Conservation (phyloP, 495 filamentous ascomycete species). For the Penicillium robsamsonii region DNA sequence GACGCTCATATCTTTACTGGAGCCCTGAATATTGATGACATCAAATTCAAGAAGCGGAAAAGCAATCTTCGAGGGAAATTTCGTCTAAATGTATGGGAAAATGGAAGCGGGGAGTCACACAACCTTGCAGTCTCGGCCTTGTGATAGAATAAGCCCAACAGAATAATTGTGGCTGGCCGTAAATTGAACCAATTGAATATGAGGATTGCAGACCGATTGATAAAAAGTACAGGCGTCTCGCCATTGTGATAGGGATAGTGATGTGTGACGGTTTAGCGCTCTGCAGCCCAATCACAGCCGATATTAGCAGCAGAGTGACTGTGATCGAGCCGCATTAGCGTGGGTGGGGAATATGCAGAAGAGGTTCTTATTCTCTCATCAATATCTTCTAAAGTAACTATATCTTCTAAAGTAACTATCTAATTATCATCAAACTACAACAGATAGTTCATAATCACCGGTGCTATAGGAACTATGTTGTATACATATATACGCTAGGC, state of each 20-base stretch:
- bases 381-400: neutral
- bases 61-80: slow-evolving; percentile 10
- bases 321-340: slow-evolving; percentile 34
- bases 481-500: neutral
- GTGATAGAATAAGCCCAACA: slow-evolving; percentile 18
- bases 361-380: neutral
- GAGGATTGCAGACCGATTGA: neutral
- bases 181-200: slow-evolving; percentile 18
- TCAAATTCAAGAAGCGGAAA: slow-evolving; percentile 3
- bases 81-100: slow-evolving; percentile 21
- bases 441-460: neutral
- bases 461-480: neutral
- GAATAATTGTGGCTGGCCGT: neutral
- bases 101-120: slow-evolving; percentile 20
- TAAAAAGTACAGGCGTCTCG: slow-evolving; percentile 12
- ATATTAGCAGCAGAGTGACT: slow-evolving; percentile 17
- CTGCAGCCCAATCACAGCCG: slow-evolving; percentile 20
- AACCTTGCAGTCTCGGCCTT: slow-evolving; percentile 3
- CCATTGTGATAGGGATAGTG: slow-evolving; percentile 11
- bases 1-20: slow-evolving; percentile 13
- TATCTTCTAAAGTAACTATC: neutral
- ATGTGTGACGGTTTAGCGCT: slow-evolving; percentile 30
- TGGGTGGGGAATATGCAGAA: slow-evolving; percentile 10
- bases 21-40: slow-evolving; percentile 5
- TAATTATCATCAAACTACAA: neutral